Percentiles rank a stretch among this genome's conserved stretches.
These are phyloP conservation scores for Globisporangium canariense DNA, from an alignment of 352 stramenopile species.

Conservation along the genomic window DNA sequence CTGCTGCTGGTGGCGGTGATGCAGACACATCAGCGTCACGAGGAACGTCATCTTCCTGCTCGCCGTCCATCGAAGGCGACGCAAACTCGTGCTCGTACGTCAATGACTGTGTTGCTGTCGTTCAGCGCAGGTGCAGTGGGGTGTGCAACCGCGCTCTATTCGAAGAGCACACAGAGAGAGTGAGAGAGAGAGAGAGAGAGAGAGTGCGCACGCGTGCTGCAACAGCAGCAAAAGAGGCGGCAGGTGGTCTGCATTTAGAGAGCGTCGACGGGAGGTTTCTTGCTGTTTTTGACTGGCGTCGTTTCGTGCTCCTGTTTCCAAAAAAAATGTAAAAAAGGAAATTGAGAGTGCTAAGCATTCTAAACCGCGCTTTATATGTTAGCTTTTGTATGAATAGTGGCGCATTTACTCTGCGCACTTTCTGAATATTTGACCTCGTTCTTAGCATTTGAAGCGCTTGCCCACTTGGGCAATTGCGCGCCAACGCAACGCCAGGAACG, in stretches of 20 bases:
- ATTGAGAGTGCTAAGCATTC: neutral
- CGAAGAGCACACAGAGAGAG: neutral
- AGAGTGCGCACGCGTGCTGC: neutral
- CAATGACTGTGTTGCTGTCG: neutral
- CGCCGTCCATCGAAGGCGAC: neutral
- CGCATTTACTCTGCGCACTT: neutral
- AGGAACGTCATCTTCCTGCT: neutral
- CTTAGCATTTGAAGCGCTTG: neutral
- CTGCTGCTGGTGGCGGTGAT: neutral
- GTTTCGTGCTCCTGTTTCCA: slow-evolving; percentile 4
- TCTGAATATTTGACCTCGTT: neutral
- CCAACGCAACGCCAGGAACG: neutral
- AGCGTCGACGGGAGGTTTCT: neutral
- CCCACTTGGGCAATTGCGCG: slow-evolving; percentile 7
- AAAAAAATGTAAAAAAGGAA: neutral
- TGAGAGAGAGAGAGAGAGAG: too few relatives aligned
- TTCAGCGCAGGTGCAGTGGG: neutral
- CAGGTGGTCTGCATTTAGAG: neutral
- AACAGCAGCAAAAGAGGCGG: neutral
- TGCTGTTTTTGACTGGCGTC: slow-evolving; percentile 7
- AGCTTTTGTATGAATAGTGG: neutral
- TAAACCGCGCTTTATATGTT: neutral
- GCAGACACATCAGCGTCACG: neutral
- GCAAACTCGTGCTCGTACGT: neutral
- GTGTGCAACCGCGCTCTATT: neutral